phyloP scores from a whole-genome alignment of 306 rosid genomes.

The Glycine tomentella region DNA sequence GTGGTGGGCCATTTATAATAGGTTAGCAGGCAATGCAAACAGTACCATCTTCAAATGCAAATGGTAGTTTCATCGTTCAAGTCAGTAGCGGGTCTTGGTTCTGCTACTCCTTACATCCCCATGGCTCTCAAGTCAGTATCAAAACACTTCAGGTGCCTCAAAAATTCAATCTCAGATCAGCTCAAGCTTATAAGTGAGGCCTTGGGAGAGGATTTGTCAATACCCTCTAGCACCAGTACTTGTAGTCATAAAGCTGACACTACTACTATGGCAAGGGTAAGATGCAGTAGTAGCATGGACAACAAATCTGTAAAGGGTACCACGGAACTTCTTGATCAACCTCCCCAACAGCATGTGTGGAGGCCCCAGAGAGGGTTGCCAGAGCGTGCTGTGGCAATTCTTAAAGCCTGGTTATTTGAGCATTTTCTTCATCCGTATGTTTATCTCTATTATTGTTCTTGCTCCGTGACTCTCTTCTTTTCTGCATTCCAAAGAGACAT shows the following conservation, averaged over 20 bases:
- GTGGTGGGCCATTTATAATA: too few species aligned
- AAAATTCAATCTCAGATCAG: conserved; percentile 71
- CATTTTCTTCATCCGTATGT: conserved; percentile 99
- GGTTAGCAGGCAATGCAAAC: too few species aligned
- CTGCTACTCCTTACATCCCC: conserved; percentile 78
- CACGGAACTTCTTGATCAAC: conserved; percentile 54
- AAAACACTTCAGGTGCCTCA: conserved; percentile 70
- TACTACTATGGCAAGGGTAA: conserved; percentile 45
- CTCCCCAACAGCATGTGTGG: conserved; percentile 63
- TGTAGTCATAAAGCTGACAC: conserved; percentile 50
- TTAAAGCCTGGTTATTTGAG: conserved; percentile 92
- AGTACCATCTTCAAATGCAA: too few species aligned
- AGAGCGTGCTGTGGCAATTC: too few species aligned
- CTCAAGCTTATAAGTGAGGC: conserved; percentile 55
- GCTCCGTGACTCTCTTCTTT: conserved; percentile 9
- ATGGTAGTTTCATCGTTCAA: conserved; percentile 91
- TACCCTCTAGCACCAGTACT: conserved; percentile 45
- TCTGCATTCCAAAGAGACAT: background rate
- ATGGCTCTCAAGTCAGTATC: conserved; percentile 73
- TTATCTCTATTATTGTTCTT: conserved; percentile 13
- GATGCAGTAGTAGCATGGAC: conserved; percentile 54
- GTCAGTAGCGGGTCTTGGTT: conserved; percentile 81
- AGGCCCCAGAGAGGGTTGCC: conserved; percentile 95
- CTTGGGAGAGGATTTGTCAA: conserved; percentile 68
- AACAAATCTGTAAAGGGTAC: conserved; percentile 53